phyloP scores from a whole-genome alignment of 495 filamentous ascomycete species.

The Corynascus novoguineensis region DNA sequence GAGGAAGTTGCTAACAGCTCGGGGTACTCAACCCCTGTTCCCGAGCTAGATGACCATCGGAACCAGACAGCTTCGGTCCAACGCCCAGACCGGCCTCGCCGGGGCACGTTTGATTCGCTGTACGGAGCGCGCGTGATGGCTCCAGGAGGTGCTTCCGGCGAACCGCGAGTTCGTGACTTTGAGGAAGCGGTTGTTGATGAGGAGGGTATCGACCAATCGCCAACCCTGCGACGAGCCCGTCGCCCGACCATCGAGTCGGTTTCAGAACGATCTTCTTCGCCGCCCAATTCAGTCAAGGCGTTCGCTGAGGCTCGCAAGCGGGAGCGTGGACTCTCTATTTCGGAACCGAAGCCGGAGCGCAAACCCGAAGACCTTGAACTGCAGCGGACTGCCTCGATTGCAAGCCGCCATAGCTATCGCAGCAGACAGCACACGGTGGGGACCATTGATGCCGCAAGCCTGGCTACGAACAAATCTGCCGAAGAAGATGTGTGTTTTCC shows the following conservation, averaged over 20 bases:
- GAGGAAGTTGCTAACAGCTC: slow-evolving; percentile 43
- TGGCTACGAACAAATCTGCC: slow-evolving; percentile 51
- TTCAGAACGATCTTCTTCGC: slow-evolving; percentile 63
- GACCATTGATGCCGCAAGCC: slow-evolving; percentile 40
- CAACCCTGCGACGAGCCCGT: slow-evolving; percentile 35
- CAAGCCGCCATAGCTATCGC: slow-evolving; percentile 51
- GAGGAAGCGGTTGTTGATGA: slow-evolving; percentile 86
- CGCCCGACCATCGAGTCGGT: slow-evolving; percentile 44
- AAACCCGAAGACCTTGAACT: slow-evolving; percentile 54
- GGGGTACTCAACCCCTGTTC: slow-evolving; percentile 69
- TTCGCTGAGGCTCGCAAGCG: slow-evolving; percentile 74
- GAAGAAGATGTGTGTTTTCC: slow-evolving; percentile 88
- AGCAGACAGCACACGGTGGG: slow-evolving; percentile 43
- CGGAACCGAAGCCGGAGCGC: slow-evolving; percentile 34
- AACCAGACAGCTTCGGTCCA: slow-evolving; percentile 66
- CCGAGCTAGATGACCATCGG: slow-evolving; percentile 90
- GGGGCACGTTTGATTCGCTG: slow-evolving; percentile 53
- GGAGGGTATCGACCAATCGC: slow-evolving; percentile 47
- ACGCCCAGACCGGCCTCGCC: slow-evolving; percentile 44
- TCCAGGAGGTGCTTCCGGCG: slow-evolving; percentile 25
- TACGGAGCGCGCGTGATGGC: slow-evolving; percentile 43
- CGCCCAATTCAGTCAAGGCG: slow-evolving; percentile 94
- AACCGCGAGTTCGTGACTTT: slow-evolving; percentile 44
- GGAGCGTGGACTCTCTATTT: slow-evolving; percentile 50
- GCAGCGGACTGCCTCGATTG: slow-evolving; percentile 65